Conservation (phyloP, 305 asterid species). For the Salvia sclarea region DNA sequence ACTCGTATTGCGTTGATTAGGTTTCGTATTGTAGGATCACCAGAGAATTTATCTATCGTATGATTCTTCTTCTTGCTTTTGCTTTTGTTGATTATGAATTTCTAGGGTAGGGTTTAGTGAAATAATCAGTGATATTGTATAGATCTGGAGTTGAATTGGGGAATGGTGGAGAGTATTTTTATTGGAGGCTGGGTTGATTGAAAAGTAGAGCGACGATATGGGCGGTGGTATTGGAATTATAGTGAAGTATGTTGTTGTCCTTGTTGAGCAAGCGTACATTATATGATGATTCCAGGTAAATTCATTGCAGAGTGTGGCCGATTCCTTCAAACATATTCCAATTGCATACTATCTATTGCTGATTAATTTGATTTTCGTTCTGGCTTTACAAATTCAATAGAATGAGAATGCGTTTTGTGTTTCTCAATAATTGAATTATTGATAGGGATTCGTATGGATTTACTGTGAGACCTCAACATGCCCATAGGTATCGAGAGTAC, state of each 20-base stretch:
- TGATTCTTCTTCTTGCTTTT: neutral
- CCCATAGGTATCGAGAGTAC: conserved; percentile 69
- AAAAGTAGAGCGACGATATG: conserved; percentile 62
- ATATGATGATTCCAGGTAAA: conserved; percentile 87
- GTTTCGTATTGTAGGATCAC: neutral
- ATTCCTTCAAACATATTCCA: too few species aligned
- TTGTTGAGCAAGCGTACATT: conserved; percentile 93
- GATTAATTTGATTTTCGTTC: neutral
- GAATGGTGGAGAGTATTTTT: conserved; percentile 32
- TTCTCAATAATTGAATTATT: conserved; percentile 29
- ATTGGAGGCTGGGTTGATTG: conserved; percentile 41
- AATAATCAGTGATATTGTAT: conserved; percentile 20
- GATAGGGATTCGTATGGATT: conserved; percentile 95
- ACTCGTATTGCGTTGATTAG: conserved; percentile 26
- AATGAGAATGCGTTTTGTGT: conserved; percentile 8
- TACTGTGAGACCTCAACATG: conserved; percentile 93
- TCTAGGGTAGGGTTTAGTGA: conserved; percentile 4
- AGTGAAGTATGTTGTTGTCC: conserved; percentile 89
- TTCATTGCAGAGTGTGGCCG: conserved; percentile 11
- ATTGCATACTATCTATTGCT: too few species aligned
- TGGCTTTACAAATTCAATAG: conserved; percentile 14
- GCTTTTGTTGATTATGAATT: neutral
- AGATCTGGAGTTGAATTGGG: conserved; percentile 31
- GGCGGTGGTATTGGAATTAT: conserved; percentile 54
- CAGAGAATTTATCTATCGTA: neutral